Evolutionary conservation across 805 yeast genomes (phyloP).

Genomic region (Saturnispora quitensis): DNA sequence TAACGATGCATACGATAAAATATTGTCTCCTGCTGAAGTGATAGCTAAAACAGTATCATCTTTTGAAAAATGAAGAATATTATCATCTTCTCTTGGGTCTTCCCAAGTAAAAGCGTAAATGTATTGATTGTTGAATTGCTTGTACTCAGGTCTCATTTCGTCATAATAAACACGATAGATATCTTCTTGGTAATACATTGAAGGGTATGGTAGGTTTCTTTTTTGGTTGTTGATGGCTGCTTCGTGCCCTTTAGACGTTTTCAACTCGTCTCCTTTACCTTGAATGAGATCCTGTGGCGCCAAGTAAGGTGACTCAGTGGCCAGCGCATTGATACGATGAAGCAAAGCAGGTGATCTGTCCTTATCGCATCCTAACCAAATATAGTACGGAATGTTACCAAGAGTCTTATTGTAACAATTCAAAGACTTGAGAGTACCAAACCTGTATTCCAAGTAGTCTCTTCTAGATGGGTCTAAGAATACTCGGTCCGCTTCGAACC

Average conservation of each 20-base stretch:
- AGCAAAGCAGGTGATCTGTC: slow-evolving; percentile 39
- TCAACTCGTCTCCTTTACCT: slow-evolving; percentile 20
- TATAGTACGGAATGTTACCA: slow-evolving; percentile 74
- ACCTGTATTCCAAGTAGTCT: slow-evolving; percentile 72
- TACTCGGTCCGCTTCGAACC: slow-evolving; percentile 83
- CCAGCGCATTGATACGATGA: slow-evolving; percentile 55
- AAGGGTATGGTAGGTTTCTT: slow-evolving; percentile 68
- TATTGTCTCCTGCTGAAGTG: slow-evolving; percentile 81
- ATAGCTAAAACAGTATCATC: slow-evolving; percentile 73
- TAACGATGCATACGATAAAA: slow-evolving; percentile 62
- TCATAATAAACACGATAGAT: slow-evolving; percentile 76
- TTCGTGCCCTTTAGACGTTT: slow-evolving; percentile 63
- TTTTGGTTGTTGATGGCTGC: slow-evolving; percentile 57
- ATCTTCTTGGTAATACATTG: slow-evolving; percentile 69
- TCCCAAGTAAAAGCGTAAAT: slow-evolving; percentile 90
- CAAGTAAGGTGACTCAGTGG: slow-evolving; percentile 74
- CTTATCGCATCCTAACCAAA: slow-evolving; percentile 75
- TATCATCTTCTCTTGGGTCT: slow-evolving; percentile 75
- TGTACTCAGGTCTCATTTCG: slow-evolving; percentile 56
- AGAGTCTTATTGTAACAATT: slow-evolving; percentile 55
- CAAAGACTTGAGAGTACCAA: slow-evolving; percentile 71
- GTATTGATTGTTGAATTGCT: slow-evolving; percentile 68
- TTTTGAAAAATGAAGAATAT: slow-evolving; percentile 48
- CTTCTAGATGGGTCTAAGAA: slow-evolving; percentile 73
- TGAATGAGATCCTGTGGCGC: slow-evolving; percentile 43